Evolutionary conservation across 257 asterid species (phyloP), one percentile per base, ranked within the genome.

Genomic region (Handroanthus guayacan): DNA sequence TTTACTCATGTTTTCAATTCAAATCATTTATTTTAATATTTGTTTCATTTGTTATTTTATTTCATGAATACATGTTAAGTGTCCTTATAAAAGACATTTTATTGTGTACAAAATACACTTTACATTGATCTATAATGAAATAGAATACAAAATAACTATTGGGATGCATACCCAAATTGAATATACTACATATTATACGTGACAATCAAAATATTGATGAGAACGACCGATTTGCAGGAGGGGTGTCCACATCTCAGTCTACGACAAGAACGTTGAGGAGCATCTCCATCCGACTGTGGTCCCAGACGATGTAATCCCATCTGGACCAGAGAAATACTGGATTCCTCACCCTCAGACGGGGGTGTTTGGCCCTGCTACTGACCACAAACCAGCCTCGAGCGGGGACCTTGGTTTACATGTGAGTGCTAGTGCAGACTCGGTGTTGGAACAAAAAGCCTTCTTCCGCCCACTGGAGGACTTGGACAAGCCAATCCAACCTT

Each of bases 211-310:
- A 8, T 41, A 41, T 41, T 44, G 34, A 56, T 45, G 20, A 45
- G 25, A 51, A 55, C 16, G 54, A 25, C 63, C 56, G 6, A 75
- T 43, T 43, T 75, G 80, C 81, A 88, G 98, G 85, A 87, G 92
- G 86, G 86, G 76, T 9, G 96, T 95, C 75, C 97, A 92, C 75
- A 84, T 41, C 37, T 92, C 97, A 0, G 91, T 76, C 54, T 95
- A 92, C 78, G 97, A 91, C 75, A 95, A 92, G 96, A 89, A 95
- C 82, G 86, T 74, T 0, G 99, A 92, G 74, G 99, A 92, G 71
- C 83, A 73, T 41, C 75, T 75, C 64, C 87, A 65, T n/a, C 75
- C 88, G 36, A 60, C 80, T 3, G 78, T 84, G 75, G 91, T 91
- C 36, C 94, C 98, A 0, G 97, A 92, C 47, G 58, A 89, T 62